Percentiles rank a stretch among this genome's conserved stretches.
Evolutionary conservation across 345 rosid species (phyloP).

Genomic region (Citrus trifoliata): DNA sequence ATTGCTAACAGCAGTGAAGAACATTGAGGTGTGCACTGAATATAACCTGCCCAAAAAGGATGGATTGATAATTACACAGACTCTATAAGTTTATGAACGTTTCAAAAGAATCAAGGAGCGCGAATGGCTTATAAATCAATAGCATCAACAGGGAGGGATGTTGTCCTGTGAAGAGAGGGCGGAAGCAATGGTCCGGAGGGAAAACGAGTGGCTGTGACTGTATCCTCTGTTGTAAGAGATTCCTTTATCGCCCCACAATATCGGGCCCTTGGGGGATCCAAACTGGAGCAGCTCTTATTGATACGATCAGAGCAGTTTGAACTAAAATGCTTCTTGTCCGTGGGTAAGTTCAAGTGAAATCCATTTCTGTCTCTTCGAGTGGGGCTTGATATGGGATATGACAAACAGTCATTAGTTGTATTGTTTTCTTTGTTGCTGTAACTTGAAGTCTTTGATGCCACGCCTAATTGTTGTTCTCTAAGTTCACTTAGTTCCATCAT

Average conservation of each 20-base stretch:
- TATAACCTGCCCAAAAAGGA: conserved; percentile 6
- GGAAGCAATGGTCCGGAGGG: conserved; percentile 39
- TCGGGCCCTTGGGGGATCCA: conserved; percentile 28
- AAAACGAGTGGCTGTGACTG: conserved; percentile 29
- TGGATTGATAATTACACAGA: conserved; percentile 24
- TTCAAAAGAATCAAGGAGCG: conserved; percentile 32
- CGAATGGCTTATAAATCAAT: conserved; percentile 35
- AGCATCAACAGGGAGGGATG: conserved; percentile 73
- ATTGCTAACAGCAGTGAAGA: background rate
- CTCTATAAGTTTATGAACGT: conserved; percentile 23
- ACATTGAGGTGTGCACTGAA: background rate
- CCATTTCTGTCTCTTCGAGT: conserved; percentile 15
- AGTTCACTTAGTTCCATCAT: conserved; percentile 53
- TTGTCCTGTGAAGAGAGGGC: conserved; percentile 52
- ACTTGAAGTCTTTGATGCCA: conserved; percentile 23
- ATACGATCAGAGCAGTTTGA: conserved; percentile 8
- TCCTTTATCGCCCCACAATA: conserved; percentile 22
- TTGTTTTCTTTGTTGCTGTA: conserved; percentile 21
- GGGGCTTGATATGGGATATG: conserved; percentile 10
- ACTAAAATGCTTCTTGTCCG: conserved; percentile 12
- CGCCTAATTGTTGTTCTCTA: conserved; percentile 46
- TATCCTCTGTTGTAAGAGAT: conserved; percentile 18
- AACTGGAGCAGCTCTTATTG: conserved; percentile 31
- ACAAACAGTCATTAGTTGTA: conserved; percentile 8
- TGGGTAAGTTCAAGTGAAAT: conserved; percentile 11